These are phyloP conservation scores for Pseudonectria buxi DNA, from an alignment of 2,329 filamentous ascomycete genomes.

Conservation along the genomic window DNA sequence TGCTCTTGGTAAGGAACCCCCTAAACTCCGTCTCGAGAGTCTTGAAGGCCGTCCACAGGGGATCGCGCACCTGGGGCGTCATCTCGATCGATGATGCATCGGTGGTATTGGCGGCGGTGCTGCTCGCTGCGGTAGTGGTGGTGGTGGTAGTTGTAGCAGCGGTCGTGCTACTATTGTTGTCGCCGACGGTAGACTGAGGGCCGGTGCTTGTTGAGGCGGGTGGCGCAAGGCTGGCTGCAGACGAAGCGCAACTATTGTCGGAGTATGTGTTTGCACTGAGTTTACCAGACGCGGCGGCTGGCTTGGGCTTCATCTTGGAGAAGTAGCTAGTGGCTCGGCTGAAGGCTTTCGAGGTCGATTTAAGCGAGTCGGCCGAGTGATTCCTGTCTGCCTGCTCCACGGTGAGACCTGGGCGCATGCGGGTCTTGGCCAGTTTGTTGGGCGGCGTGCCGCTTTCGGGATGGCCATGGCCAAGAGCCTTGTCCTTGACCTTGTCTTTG, in stretches of 20 bases:
- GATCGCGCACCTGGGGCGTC: slow-evolving; percentile 39
- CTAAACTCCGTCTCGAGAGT: slow-evolving; percentile 41
- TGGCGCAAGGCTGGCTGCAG: slow-evolving; percentile 38
- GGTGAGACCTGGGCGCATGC: slow-evolving; percentile 23
- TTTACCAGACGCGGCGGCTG: slow-evolving; percentile 33
- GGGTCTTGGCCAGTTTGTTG: slow-evolving; percentile 19
- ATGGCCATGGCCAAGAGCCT: slow-evolving; percentile 16
- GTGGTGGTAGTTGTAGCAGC: too few species aligned
- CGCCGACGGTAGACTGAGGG: slow-evolving; percentile 33
- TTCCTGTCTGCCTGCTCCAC: slow-evolving; percentile 18
- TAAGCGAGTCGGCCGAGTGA: slow-evolving; percentile 28
- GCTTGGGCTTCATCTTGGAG: slow-evolving; percentile 42
- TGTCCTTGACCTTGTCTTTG: slow-evolving; percentile 3
- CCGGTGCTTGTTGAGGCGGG: slow-evolving; percentile 32
- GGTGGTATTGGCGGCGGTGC: slow-evolving; percentile 28
- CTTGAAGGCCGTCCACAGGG: slow-evolving; percentile 50
- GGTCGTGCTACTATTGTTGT: slow-evolving; percentile 15
- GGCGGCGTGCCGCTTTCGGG: slow-evolving; percentile 19
- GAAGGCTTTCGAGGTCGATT: slow-evolving; percentile 31
- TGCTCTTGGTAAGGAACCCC: slow-evolving; percentile 66
- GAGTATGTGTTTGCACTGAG: slow-evolving; percentile 30
- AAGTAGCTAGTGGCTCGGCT: slow-evolving; percentile 43
- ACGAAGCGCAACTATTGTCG: slow-evolving; percentile 41
- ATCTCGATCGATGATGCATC: slow-evolving; percentile 42
- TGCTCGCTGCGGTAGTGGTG: slow-evolving; percentile 5